These are phyloP conservation scores for Xylaria sp. DNA, from an alignment of 2,329 filamentous ascomycete species.

Conservation along the genomic window DNA sequence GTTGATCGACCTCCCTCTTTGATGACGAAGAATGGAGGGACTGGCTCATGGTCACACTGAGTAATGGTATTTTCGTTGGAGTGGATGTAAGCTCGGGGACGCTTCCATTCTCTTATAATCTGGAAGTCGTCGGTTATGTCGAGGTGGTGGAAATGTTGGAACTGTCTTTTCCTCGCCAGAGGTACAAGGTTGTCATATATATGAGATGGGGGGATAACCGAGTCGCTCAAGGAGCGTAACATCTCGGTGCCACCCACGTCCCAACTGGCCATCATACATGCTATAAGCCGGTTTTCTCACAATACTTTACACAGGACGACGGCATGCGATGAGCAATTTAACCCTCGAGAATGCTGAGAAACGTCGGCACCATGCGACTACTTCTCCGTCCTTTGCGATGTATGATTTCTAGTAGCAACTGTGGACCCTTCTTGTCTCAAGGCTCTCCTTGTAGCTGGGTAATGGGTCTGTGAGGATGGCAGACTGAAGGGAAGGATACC, in stretches of 20 bases:
- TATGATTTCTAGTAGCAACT: constrained; percentile 7
- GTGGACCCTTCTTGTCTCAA: neutral
- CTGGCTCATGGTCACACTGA: constrained; percentile 36
- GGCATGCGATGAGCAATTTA: constrained; percentile 12
- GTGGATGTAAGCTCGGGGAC: constrained; percentile 40
- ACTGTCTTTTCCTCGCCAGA: constrained; percentile 53
- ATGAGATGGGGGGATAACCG: constrained; percentile 40
- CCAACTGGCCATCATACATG: constrained; percentile 52
- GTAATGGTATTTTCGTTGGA: constrained; percentile 32
- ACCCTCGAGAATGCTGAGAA: constrained; percentile 24
- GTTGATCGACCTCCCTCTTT: constrained; percentile 41
- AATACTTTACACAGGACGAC: constrained; percentile 22
- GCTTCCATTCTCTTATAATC: constrained; percentile 52
- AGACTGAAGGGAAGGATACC: constrained; percentile 13
- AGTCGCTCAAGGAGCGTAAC: constrained; percentile 50
- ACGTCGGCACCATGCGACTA: constrained; percentile 1
- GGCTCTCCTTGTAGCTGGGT: constrained; percentile 4
- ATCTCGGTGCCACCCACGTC: constrained; percentile 49
- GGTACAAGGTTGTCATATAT: constrained; percentile 42
- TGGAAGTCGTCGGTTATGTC: constrained; percentile 47
- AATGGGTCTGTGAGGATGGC: constrained; percentile 6
- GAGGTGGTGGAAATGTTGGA: constrained; percentile 50
- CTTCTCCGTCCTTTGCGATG: constrained; percentile 3
- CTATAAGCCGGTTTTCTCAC: constrained; percentile 38
- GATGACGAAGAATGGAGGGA: constrained; percentile 49